Evolutionary conservation across 345 rosid genomes (phyloP), one percentile per base, ranked within the genome.

Genomic region (Brassica rapa): DNA sequence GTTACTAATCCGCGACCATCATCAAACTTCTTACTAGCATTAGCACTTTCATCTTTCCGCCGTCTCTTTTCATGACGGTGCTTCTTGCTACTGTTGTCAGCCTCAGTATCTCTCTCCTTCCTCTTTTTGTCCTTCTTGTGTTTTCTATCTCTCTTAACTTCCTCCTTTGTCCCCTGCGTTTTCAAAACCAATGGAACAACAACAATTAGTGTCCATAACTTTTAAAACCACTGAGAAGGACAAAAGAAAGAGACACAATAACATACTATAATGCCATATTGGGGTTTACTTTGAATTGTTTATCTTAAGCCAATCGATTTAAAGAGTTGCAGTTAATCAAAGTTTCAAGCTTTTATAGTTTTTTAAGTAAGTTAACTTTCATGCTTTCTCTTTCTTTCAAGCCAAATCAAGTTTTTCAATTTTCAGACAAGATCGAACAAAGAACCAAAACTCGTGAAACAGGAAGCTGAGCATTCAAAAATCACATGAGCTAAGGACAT

Each of bases 161-260:
- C 86, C 78, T 77, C 82, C 62, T 74, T 83, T 81, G 81, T 62
- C 72, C 85, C 84, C 84, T 83, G 80, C 66, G 83, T 67, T 77
- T 66, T 37, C 77, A 83, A 64, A 41, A 78, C 71, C 77, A 78
- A 68, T 67, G 57, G 51, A 80, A 57, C 57, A 75, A 10, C 63
- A 23, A 62, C 39, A 33, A 75, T 77, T 68, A 83, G 37, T 77
- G 21, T 66, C 65, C 23, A 69, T 32, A 35, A 77, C 35, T 16
- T 51, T 29, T 55, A 41, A 49, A 67, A 62, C 70, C 59, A 27
- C 35, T 19, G 14, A 6, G 49, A 41, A 27, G 62, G 73, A 23
- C 29, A 56, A 14, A 51, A 23, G 41, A 56, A 14, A 51, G 23
- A 24, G 16, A 46, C 15, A 21, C 16, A 56, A 1, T 15, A 24